A percentile compares a stretch with the other conserved stretches of the same genome.
Conservation (phyloP, 2,329 filamentous ascomycete genomes). For the Arthrobotrys musiformis region DNA sequence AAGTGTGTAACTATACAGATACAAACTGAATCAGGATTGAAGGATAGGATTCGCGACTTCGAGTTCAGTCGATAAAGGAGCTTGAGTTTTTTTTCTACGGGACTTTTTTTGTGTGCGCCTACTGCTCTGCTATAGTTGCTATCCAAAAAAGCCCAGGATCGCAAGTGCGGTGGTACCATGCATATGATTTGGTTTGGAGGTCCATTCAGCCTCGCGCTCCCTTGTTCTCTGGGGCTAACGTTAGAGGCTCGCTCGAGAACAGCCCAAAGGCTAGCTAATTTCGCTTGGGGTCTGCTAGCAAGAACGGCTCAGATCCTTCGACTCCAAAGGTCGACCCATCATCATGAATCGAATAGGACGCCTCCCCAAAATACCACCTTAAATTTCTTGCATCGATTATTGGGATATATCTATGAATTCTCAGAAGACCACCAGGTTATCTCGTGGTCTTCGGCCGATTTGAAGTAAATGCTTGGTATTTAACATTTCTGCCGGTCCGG, state of each 20-base stretch:
- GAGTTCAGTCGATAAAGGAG: background rate
- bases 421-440: background rate
- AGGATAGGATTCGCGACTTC: constrained; percentile 21
- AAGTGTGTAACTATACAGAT: constrained; percentile 23
- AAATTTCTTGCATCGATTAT: background rate
- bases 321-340: background rate
- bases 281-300: constrained; percentile 29
- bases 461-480: background rate
- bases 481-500: background rate
- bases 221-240: constrained; percentile 18
- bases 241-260: constrained; percentile 32
- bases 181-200: constrained; percentile 8
- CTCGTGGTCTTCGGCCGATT: background rate
- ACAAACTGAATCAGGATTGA: background rate
- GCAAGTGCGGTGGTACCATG: constrained; percentile 25
- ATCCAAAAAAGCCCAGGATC: constrained; percentile 29
- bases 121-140: too few species aligned
- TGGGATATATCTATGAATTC: background rate
- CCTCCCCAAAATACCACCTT: background rate
- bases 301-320: constrained; percentile 43
- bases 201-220: constrained; percentile 49
- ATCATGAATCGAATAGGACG: background rate
- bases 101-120: background rate
- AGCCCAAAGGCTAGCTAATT: constrained; percentile 35
- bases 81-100: background rate